These are phyloP conservation scores for Rubus parviflorus DNA, from an alignment of 306 rosid species.

Conservation along the genomic window DNA sequence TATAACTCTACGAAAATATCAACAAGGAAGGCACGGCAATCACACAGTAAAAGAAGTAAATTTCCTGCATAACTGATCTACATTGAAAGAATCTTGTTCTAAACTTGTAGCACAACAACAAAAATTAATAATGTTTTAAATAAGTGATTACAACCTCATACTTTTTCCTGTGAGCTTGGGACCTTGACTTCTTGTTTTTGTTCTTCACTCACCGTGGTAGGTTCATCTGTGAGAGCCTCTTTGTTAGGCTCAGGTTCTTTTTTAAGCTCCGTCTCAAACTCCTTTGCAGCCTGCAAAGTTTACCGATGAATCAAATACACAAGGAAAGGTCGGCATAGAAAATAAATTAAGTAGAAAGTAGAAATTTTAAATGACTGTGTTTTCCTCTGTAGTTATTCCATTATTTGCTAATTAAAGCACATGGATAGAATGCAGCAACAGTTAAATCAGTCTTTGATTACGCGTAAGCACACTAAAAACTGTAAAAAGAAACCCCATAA, in stretches of 20 bases:
- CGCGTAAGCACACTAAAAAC: background rate
- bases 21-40: background rate
- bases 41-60: background rate
- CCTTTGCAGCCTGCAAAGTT: conserved; percentile 87
- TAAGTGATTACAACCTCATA: conserved; percentile 42
- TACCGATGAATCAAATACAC: conserved; percentile 20
- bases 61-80: conserved; percentile 15
- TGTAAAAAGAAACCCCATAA: background rate
- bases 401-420: background rate
- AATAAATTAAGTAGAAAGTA: background rate
- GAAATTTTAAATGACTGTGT: background rate
- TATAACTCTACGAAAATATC: background rate
- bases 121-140: background rate
- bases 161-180: conserved; percentile 69
- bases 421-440: background rate
- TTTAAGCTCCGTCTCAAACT: conserved; percentile 88
- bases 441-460: background rate
- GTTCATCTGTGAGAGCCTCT: conserved; percentile 47
- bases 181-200: conserved; percentile 60
- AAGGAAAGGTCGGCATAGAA: background rate
- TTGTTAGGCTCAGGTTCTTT: conserved; percentile 53
- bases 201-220: conserved; percentile 44
- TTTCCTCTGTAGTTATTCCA: background rate
- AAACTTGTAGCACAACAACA: conserved; percentile 7
- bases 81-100: background rate